Evolutionary conservation across 1,139 yeast genomes (phyloP).

Genomic region (Taiozyma sp.): DNA sequence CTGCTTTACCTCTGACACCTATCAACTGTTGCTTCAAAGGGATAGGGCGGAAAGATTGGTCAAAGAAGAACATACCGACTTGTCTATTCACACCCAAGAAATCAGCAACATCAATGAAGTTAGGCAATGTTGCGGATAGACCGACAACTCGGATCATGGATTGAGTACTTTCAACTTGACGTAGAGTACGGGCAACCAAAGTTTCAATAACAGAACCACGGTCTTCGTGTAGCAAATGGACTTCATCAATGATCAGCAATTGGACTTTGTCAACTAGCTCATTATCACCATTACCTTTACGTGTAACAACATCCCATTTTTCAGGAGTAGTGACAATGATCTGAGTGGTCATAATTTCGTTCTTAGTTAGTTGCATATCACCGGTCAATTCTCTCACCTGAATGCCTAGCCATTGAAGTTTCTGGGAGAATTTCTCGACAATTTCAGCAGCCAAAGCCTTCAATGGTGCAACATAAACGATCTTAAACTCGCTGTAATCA

Average conservation of each 20-base stretch:
- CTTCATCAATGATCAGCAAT: conserved; percentile 89
- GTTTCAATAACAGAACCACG: conserved; percentile 98
- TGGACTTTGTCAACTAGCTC: conserved; percentile 84
- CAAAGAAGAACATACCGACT: conserved; percentile 91
- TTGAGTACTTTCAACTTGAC: conserved; percentile 93
- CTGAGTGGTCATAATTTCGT: conserved; percentile 82
- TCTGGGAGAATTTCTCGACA: conserved; percentile 80
- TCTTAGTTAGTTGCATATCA: conserved; percentile 89
- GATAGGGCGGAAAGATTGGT: conserved; percentile 89
- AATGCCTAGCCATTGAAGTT: conserved; percentile 81
- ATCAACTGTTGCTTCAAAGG: conserved; percentile 85
- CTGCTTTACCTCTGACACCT: conserved; percentile 87
- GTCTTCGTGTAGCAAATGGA: conserved; percentile 93
- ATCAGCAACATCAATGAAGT: conserved; percentile 91
- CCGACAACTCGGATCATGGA: conserved; percentile 96
- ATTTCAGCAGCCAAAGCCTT: conserved; percentile 98
- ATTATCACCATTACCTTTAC: conserved; percentile 77
- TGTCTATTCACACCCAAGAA: conserved; percentile 88
- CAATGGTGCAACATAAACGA: conserved; percentile 92
- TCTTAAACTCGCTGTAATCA: conserved; percentile 79
- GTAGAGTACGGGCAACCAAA: conserved; percentile 86
- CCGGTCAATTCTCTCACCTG: conserved; percentile 90
- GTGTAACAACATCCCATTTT: conserved; percentile 98
- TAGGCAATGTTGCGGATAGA: conserved; percentile 93
- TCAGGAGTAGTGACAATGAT: conserved; percentile 96